phyloP scores from a whole-genome alignment of 257 asterid genomes.

The Asclepias syriaca region DNA sequence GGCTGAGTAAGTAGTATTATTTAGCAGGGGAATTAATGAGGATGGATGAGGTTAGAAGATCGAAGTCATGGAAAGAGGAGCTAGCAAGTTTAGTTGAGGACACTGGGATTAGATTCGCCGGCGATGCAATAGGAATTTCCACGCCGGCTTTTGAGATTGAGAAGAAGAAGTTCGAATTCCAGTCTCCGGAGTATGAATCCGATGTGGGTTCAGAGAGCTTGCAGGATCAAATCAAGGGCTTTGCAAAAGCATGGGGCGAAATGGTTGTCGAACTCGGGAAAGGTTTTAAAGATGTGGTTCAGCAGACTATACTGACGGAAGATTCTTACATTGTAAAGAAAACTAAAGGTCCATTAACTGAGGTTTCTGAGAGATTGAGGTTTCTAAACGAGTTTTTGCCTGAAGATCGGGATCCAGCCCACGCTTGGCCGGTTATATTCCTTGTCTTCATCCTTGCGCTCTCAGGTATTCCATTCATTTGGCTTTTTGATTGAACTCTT shows the following conservation, averaged over 20 bases:
- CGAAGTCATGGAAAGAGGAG: slow-evolving; percentile 75
- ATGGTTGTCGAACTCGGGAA: slow-evolving; percentile 60
- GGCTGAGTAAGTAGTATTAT: neutral
- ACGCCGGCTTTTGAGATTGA: slow-evolving; percentile 30
- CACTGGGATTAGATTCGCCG: slow-evolving; percentile 43
- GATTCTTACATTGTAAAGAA: slow-evolving; percentile 77
- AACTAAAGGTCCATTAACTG: slow-evolving; percentile 43
- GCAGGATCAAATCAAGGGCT: slow-evolving; percentile 79
- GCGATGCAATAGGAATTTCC: slow-evolving; percentile 29
- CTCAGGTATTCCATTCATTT: slow-evolving; percentile 39
- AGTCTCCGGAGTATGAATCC: slow-evolving; percentile 15
- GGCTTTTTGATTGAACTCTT: neutral
- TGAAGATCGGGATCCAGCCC: slow-evolving; percentile 85
- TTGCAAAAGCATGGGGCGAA: slow-evolving; percentile 85
- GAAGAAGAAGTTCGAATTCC: slow-evolving; percentile 23
- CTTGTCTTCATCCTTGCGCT: slow-evolving; percentile 59
- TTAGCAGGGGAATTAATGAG: neutral
- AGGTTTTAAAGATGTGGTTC: slow-evolving; percentile 75
- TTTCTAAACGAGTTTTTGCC: slow-evolving; percentile 72
- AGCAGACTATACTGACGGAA: slow-evolving; percentile 64
- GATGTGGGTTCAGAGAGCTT: slow-evolving; percentile 49
- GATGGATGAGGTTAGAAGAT: slow-evolving; percentile 54
- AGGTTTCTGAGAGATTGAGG: slow-evolving; percentile 52
- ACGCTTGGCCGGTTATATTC: slow-evolving; percentile 66
- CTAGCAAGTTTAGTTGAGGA: slow-evolving; percentile 71